phyloP scores from a whole-genome alignment of 192 early-diverging fungal genomes.

The Mortierella alpina region DNA sequence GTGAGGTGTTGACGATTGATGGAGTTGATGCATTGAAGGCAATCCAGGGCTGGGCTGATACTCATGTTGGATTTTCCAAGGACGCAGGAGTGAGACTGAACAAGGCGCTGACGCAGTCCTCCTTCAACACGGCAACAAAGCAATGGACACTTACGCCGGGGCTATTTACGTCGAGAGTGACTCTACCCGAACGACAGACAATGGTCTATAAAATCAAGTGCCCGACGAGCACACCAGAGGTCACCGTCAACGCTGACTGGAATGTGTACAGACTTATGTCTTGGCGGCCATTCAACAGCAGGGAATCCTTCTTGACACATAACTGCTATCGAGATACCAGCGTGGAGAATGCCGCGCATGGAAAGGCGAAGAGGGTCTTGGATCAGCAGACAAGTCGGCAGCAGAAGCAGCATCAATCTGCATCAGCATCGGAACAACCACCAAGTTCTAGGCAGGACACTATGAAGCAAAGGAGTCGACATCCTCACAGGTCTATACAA shows the following conservation, averaged over 20 bases:
- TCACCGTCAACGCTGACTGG: slow-evolving; percentile 18
- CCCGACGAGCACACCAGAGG: slow-evolving; percentile 8
- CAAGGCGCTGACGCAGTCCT: slow-evolving; percentile 8
- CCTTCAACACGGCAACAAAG: neutral
- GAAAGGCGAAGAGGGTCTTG: neutral
- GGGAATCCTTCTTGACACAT: slow-evolving; percentile 13
- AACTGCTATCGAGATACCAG: slow-evolving; percentile 27
- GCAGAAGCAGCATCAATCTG: neutral
- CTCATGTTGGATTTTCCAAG: slow-evolving; percentile 29
- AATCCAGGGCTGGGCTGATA: slow-evolving; percentile 31
- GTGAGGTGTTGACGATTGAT: slow-evolving; percentile 34
- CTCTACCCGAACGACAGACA: slow-evolving; percentile 13
- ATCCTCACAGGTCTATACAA: neutral
- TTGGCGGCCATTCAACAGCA: slow-evolving; percentile 28
- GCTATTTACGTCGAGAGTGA: slow-evolving; percentile 12
- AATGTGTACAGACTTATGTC: slow-evolving; percentile 14
- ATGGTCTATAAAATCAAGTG: slow-evolving; percentile 32
- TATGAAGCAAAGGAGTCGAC: neutral
- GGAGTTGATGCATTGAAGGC: slow-evolving; percentile 27
- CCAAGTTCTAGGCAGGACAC: too few species aligned
- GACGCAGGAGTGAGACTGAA: slow-evolving; percentile 48
- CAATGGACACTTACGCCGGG: slow-evolving; percentile 9
- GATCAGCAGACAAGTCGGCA: neutral
- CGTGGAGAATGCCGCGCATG: neutral
- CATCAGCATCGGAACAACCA: neutral